Evolutionary conservation across 2,329 filamentous ascomycete species (phyloP), one percentile per base, ranked within the genome.

Genomic region (Monilinia fructicola): DNA sequence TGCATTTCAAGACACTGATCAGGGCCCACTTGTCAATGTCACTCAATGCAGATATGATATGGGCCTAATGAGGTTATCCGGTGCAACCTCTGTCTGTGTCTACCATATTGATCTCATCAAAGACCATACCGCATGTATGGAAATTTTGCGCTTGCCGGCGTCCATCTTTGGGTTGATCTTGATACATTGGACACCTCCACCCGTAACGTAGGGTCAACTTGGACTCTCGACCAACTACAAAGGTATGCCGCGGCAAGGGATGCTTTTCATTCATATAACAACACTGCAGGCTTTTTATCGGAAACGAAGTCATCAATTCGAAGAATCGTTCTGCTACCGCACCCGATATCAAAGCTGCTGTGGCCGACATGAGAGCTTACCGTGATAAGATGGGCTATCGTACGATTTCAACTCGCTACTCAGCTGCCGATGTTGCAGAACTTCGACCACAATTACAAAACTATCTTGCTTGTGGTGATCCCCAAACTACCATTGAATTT

Each of bases 271-370:
- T 81, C 84, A 70, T 91, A 90, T 77, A 79, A 81, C 77, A 91
- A 91, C 80, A 86, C 90, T 1, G 87, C 91, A 16, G 92, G 90
- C 60, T 90, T 95, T 76, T 94, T 95, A 85, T 96, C 68, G 93
- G 92, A 69, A 97, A 97, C 75, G 93, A 97, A 77, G 90, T 95
- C 66, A 87, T 96, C 73, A 89, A 88, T 55, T 81, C 79, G 50
- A 78, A 79, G 54, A 79, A 80, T 67, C 81, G 85, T 71, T 86
- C 83, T 38, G 73, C 71, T 42, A 77, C 81, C 67, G 83, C 83
- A 50, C 84, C 84, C 2, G 84, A 84, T 69, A 80, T 86, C 75
- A 86, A 86, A 76, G 84, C 84, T 35, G 82, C 85, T 54, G 84
- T 82, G 56, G 81, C 83, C 73, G 84, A 86, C 69, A 82, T 85